Conservation (phyloP, 208 protist species). For the Trypanosoma rangeli region DNA sequence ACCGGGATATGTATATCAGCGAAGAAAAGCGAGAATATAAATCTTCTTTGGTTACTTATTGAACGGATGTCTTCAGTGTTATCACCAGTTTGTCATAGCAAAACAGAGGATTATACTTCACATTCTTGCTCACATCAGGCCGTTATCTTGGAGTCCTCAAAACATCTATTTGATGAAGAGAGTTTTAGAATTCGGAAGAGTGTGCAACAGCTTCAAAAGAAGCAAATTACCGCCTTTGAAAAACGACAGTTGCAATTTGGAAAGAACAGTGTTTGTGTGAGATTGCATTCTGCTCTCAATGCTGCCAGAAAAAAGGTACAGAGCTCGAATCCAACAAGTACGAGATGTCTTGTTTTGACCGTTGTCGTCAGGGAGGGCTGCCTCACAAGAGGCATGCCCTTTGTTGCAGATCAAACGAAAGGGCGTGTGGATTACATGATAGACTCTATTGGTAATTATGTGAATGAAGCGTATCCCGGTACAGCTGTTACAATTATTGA, state of each 20-base stretch:
- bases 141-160: slow-evolving; percentile 85
- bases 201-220: slow-evolving; percentile 52
- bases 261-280: slow-evolving; percentile 34
- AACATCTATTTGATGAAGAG: slow-evolving; percentile 90
- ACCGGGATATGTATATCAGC: slow-evolving; percentile 83
- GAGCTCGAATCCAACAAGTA: slow-evolving; percentile 77
- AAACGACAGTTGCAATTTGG: slow-evolving; percentile 34
- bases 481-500: slow-evolving; percentile 88
- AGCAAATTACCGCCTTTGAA: slow-evolving; percentile 35
- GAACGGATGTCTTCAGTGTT: slow-evolving; percentile 35
- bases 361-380: slow-evolving; percentile 82
- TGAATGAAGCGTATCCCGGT: slow-evolving; percentile 65
- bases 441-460: slow-evolving; percentile 75
- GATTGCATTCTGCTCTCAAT: slow-evolving; percentile 43
- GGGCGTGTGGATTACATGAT: slow-evolving; percentile 74
- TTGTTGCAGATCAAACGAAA: slow-evolving; percentile 85
- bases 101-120: slow-evolving; percentile 35
- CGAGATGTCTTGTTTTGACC: slow-evolving; percentile 63
- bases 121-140: slow-evolving; percentile 77
- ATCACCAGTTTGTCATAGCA: slow-evolving; percentile 58
- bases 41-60: slow-evolving; percentile 70
- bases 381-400: slow-evolving; percentile 73
- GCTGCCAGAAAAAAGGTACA: slow-evolving; percentile 31
- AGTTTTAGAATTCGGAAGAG: slow-evolving; percentile 59
- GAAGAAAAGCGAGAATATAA: slow-evolving; percentile 44